Percentiles rank a stretch among this genome's conserved stretches.
Evolutionary conservation across 129 eudicot genomes (phyloP).

Genomic region (Smallanthus sonchifolius): DNA sequence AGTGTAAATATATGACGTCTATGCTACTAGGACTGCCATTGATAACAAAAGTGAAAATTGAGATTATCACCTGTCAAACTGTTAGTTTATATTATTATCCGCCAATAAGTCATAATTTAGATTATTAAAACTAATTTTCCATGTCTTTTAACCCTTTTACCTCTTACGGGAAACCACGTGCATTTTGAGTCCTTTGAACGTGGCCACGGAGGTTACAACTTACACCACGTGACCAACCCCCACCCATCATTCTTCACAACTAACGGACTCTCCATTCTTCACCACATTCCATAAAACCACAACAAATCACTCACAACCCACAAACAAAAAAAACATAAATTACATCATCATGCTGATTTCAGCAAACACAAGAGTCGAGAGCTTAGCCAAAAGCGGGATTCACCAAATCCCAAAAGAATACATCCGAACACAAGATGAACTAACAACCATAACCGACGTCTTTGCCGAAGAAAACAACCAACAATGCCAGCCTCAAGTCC

Average conservation of each 20-base stretch:
- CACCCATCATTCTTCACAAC: no score
- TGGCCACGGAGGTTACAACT: no score
- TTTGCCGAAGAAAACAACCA: constrained; percentile 51
- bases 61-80: no score
- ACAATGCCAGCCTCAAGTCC: constrained; percentile 67
- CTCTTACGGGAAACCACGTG: no score
- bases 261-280: neutral
- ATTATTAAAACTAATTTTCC: no score
- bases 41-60: no score
- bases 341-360: constrained; percentile 29
- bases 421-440: constrained; percentile 64
- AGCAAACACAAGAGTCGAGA: constrained; percentile 60
- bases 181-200: constrained; percentile 7
- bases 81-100: no score
- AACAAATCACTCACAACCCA: neutral
- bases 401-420: constrained; percentile 75
- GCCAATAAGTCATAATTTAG: no score
- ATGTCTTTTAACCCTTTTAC: no score
- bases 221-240: constrained; percentile 15
- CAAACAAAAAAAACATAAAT: neutral
- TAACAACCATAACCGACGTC: constrained; percentile 59
- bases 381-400: constrained; percentile 68
- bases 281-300: constrained; percentile 12
- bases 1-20: no score
- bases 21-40: no score